Evolutionary conservation across 1,139 yeast species (phyloP).

Genomic region (Martiniozyma asiatica): DNA sequence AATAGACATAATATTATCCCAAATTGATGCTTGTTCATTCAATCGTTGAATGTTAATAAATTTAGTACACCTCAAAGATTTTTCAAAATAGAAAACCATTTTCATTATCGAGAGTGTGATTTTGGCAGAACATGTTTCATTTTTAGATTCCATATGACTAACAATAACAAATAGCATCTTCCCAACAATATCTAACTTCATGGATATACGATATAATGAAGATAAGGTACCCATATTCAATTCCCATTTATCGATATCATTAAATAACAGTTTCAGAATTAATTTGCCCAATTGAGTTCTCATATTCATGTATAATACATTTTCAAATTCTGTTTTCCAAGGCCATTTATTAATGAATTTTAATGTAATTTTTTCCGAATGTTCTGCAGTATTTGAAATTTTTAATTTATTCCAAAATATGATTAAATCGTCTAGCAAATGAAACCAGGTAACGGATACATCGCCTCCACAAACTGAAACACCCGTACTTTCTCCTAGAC

Average conservation of each 20-base stretch:
- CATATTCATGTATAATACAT: constrained; percentile 1
- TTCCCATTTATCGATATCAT: too few species aligned
- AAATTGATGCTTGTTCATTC: constrained; percentile 1
- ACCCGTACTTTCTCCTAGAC: constrained; percentile 17
- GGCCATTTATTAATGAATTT: constrained; percentile 3
- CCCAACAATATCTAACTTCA: too few species aligned
- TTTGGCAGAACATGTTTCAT: too few species aligned
- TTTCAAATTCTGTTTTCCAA: constrained; percentile 6
- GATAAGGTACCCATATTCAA: too few species aligned
- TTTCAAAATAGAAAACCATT: constrained; percentile 1
- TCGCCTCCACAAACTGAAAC: too few species aligned
- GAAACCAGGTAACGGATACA: too few species aligned
- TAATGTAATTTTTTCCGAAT: too few species aligned
- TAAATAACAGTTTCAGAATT: background rate
- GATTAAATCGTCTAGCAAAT: too few species aligned
- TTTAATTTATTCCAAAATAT: constrained; percentile 4
- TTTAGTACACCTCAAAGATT: constrained; percentile 1
- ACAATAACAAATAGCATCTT: too few species aligned
- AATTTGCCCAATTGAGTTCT: background rate
- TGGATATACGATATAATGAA: too few species aligned
- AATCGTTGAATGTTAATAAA: background rate
- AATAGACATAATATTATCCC: constrained; percentile 1
- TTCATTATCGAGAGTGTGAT: background rate
- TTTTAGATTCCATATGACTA: too few species aligned
- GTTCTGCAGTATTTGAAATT: too few species aligned